Conservation (phyloP, 2,329 filamentous ascomycete species). For the Cladophialophora chaetospira region DNA sequence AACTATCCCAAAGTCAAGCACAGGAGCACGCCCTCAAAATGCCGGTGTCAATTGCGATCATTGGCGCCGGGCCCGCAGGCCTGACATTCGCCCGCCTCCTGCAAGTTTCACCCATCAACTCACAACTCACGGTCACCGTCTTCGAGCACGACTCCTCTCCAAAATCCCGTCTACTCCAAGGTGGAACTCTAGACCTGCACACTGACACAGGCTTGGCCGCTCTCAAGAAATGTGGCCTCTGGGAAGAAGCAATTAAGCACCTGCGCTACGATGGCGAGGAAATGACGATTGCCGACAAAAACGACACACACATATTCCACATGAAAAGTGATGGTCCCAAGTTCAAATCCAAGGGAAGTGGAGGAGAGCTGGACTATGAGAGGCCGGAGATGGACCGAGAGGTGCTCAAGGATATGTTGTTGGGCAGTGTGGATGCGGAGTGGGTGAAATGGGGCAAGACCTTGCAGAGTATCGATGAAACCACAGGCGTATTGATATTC, state of each 20-base stretch:
- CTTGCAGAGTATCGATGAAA: constrained; percentile 11
- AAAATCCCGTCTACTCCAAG: constrained; percentile 37
- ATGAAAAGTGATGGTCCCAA: constrained; percentile 16
- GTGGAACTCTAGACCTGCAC: constrained; percentile 43
- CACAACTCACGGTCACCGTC: constrained; percentile 31
- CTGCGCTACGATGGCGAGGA: constrained; percentile 47
- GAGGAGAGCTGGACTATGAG: constrained; percentile 13
- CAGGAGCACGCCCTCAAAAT: background rate
- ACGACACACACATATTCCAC: constrained; percentile 38
- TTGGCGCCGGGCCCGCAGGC: constrained; percentile 39
- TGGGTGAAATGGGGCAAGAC: constrained; percentile 38
- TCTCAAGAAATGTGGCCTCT: constrained; percentile 38
- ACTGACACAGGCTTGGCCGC: constrained; percentile 39
- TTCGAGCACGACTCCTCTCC: constrained; percentile 39
- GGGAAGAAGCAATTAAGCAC: constrained; percentile 37
- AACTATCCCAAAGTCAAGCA: background rate
- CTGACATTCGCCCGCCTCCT: constrained; percentile 42
- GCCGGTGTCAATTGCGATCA: constrained; percentile 36
- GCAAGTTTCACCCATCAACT: constrained; percentile 19
- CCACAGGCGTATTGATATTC: constrained; percentile 37
- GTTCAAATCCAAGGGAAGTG: background rate
- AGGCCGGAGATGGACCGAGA: constrained; percentile 44
- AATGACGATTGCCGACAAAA: constrained; percentile 46
- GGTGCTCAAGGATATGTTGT: constrained; percentile 38
- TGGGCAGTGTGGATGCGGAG: constrained; percentile 35